These are phyloP conservation scores for Tolypocladium endophyticum DNA, from an alignment of 2,329 filamentous ascomycete species.

Conservation along the genomic window DNA sequence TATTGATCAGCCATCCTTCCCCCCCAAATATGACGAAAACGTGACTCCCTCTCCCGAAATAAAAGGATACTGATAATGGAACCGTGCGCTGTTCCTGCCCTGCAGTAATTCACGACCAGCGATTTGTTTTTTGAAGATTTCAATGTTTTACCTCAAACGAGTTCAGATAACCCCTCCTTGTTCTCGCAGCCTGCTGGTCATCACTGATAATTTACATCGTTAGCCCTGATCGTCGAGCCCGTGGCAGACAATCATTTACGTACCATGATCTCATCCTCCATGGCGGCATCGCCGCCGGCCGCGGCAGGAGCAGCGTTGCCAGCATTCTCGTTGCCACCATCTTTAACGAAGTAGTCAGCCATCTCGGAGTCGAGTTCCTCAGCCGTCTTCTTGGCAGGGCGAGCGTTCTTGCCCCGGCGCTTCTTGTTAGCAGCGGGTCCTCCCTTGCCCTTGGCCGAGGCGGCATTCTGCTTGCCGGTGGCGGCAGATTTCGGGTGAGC, in stretches of 20 bases:
- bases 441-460: slow-evolving; percentile 33
- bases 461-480: slow-evolving; percentile 54
- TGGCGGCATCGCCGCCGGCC: slow-evolving; percentile 45
- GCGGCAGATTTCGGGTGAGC: slow-evolving; percentile 72
- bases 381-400: slow-evolving; percentile 74
- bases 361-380: slow-evolving; percentile 97
- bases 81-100: slow-evolving; percentile 1
- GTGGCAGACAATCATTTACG: slow-evolving; percentile 6
- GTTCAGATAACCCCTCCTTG: neutral
- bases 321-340: slow-evolving; percentile 32
- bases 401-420: slow-evolving; percentile 47
- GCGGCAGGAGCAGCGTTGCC: slow-evolving; percentile 35
- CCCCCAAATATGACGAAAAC: neutral
- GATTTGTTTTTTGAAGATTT: neutral
- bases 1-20: neutral
- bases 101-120: neutral
- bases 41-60: slow-evolving; percentile 2
- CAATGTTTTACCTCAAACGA: neutral
- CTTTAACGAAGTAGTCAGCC: slow-evolving; percentile 76
- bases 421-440: slow-evolving; percentile 41
- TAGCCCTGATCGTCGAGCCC: neutral
- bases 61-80: slow-evolving; percentile 12
- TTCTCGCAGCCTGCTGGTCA: neutral
- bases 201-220: neutral
- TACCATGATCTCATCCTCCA: slow-evolving; percentile 55